Base-by-base conservation (phyloP, 139 green algal species). In the Gonium pectorale region DNA sequence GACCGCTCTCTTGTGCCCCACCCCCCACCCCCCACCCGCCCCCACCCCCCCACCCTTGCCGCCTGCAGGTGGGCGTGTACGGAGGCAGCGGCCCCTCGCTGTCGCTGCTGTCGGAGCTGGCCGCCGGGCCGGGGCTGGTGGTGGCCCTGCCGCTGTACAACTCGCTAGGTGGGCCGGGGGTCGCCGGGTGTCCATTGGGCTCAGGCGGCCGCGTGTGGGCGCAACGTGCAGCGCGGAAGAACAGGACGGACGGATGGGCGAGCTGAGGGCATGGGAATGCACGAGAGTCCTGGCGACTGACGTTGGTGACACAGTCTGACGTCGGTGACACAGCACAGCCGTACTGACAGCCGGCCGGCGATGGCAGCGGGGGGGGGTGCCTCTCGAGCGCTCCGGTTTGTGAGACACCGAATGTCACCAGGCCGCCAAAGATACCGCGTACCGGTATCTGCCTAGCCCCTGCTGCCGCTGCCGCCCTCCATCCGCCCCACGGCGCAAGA, bases 111-210 rank as follows among this genome's bases (percentile, higher is more conserved):
- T 67, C 56, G 51, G 81, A 87, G 40, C 81, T 87, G 69, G 81
- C 81, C 3, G 81, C 81, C 9, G 81, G 81, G 31, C 81, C 81
- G 40, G 81, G 81, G 5, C 70, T 87, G 59, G 81, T 87, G 70
- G 81, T 81, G 70, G 81, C 81, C 3, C 70, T 87, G 70, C 81
- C 81, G 3, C n/a, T 87, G 69, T 87, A 87, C 81, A 87, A 87
- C 64, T 63, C 70, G 9, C 22, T 82, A 44, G 54, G 81, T 87
- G 56, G 49, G 67, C 33, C 41, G 13, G 35, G 37, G 4, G 40
- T 9, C 9, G n/a, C n/a, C n/a, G n/a, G n/a, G n/a, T n/a, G n/a
- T n/a, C n/a, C 22, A 33, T n/a, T 15, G 56, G 56, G 56, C 22
- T 15, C 56, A 64, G 6, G 56, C 49, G 17, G 13, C 13, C 49